Conservation (phyloP, 73 alveolate genomes). For the Blepharisma stoltei region DNA sequence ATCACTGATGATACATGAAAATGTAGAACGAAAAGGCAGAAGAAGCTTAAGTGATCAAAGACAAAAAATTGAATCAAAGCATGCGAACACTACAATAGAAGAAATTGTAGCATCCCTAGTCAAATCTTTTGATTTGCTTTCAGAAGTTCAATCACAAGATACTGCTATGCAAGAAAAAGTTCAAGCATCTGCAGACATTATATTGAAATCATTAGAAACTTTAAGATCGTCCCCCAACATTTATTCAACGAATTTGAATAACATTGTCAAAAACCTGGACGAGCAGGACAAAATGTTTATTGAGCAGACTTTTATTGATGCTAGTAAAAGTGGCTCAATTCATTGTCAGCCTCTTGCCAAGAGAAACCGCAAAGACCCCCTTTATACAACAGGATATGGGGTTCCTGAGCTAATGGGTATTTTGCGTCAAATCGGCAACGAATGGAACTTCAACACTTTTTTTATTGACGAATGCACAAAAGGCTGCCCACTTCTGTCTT, state of each 20-base stretch:
- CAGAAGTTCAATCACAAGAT: neutral
- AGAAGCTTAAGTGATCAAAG: neutral
- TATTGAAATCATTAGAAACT: neutral
- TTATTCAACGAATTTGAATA: neutral
- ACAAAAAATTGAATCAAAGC: neutral
- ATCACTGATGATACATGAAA: no score
- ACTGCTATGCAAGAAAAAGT: neutral
- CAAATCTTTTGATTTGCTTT: neutral
- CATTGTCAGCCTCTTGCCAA: neutral
- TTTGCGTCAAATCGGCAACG: neutral
- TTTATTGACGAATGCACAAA: neutral
- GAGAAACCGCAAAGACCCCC: neutral
- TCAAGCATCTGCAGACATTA: neutral
- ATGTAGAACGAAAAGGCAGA: neutral
- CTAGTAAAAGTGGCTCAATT: neutral
- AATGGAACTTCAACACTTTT: slow-evolving; percentile 29
- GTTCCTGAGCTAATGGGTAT: neutral
- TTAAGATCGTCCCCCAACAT: neutral
- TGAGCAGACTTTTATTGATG: neutral
- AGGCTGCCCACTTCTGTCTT: neutral
- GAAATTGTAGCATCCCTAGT: neutral
- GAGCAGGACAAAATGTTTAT: slow-evolving; percentile 5
- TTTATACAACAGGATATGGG: slow-evolving; percentile 10
- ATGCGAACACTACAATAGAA: neutral
- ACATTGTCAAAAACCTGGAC: slow-evolving; percentile 3